Evolutionary conservation across 2,329 filamentous ascomycete genomes (phyloP).

Genomic region (Botryotinia globosa): DNA sequence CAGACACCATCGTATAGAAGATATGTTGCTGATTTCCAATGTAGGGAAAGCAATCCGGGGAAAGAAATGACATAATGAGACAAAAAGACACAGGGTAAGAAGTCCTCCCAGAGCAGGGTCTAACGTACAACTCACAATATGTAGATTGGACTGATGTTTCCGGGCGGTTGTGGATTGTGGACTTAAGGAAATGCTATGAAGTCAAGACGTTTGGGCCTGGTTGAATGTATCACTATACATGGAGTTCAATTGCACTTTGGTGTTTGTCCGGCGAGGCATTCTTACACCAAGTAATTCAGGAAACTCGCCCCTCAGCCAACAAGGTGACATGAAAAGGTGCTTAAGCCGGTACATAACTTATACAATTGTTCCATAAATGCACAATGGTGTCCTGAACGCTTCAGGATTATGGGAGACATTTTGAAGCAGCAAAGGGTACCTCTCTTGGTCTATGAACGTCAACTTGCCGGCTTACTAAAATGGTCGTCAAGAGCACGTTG

Average conservation of each 20-base stretch:
- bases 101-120: no score
- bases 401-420: neutral
- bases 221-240: slow-evolving; percentile 8
- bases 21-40: slow-evolving; percentile 21
- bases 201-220: slow-evolving; percentile 8
- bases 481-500: neutral
- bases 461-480: neutral
- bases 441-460: neutral
- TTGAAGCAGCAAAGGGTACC: neutral
- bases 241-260: slow-evolving; percentile 13
- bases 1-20: neutral
- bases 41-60: slow-evolving; percentile 67
- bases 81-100: slow-evolving; percentile 77
- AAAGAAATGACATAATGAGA: slow-evolving; percentile 64
- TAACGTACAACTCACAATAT: neutral
- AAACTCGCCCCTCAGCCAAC: slow-evolving; percentile 6
- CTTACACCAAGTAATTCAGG: slow-evolving; percentile 12
- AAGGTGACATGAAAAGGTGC: neutral
- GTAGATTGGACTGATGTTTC: slow-evolving; percentile 17
- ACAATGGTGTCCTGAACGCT: neutral
- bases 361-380: neutral
- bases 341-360: neutral
- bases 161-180: neutral
- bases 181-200: neutral
- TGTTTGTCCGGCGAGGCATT: slow-evolving; percentile 14